Conservation (phyloP, 2,329 filamentous ascomycete species). For the Aphanocladium album region DNA sequence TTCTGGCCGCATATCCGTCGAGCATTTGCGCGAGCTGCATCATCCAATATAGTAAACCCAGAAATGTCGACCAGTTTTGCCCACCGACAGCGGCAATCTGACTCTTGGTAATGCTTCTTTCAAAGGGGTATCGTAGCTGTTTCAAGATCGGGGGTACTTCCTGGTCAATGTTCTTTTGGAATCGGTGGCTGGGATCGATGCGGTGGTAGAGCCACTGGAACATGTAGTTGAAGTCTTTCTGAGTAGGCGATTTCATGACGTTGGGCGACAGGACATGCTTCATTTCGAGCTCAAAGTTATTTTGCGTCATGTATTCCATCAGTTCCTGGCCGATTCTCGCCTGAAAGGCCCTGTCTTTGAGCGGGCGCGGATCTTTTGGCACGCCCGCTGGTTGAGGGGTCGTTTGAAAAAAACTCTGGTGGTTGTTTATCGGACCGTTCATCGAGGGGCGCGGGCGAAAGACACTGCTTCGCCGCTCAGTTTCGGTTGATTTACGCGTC, state of each 20-base stretch:
- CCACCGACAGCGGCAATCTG: conserved; percentile 92
- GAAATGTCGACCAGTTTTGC: conserved; percentile 93
- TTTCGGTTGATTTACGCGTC: conserved; percentile 43
- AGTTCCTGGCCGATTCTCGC: conserved; percentile 81
- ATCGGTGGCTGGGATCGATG: conserved; percentile 89
- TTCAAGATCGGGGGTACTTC: conserved; percentile 91
- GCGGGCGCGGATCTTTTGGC: conserved; percentile 77
- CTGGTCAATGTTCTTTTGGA: conserved; percentile 90
- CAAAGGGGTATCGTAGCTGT: conserved; percentile 90
- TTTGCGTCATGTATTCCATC: conserved; percentile 82
- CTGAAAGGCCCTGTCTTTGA: conserved; percentile 77
- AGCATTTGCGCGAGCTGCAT: conserved; percentile 96
- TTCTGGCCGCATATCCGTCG: conserved; percentile 70
- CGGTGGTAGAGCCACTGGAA: conserved; percentile 97
- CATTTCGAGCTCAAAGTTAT: conserved; percentile 98
- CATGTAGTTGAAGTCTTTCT: conserved; percentile 97
- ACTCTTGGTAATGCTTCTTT: conserved; percentile 93
- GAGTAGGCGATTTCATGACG: conserved; percentile 86
- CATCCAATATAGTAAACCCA: conserved; percentile 96
- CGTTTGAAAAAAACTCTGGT: conserved; percentile 94
- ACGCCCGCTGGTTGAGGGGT: conserved; percentile 76
- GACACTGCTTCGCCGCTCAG: conserved; percentile 75
- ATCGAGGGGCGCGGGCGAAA: conserved; percentile 65
- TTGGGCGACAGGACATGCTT: conserved; percentile 90
- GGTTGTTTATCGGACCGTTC: conserved; percentile 59